phyloP scores from a whole-genome alignment of 148 eudicot species.

The Hydrangea macrophylla region DNA sequence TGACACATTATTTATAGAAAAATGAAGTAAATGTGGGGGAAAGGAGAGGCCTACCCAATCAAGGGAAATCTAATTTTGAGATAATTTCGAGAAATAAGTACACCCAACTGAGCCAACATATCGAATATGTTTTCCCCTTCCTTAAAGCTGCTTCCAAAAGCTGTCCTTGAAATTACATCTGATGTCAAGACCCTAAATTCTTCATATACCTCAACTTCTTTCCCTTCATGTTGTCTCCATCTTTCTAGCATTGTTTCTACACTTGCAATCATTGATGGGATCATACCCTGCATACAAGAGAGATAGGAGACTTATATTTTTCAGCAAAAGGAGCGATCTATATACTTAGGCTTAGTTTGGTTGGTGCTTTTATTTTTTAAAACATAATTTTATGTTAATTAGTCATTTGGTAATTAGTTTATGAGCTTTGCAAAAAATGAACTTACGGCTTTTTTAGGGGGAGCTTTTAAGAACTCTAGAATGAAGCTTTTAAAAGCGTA shows the following conservation, averaged over 20 bases:
- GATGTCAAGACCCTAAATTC: not conserved
- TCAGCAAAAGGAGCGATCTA: not conserved
- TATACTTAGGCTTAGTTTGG: not conserved
- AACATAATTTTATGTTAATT: too few relatives aligned
- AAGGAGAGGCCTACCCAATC: not conserved
- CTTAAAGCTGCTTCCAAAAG: too few relatives aligned
- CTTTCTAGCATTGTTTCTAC: too few relatives aligned
- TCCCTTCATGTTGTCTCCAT: slow-evolving; percentile 8
- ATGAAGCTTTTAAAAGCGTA: too few relatives aligned
- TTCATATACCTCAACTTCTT: not conserved
- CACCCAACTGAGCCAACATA: not conserved
- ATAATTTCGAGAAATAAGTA: not conserved
- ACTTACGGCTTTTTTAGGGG: too few relatives aligned
- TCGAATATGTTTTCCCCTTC: slow-evolving; percentile 10
- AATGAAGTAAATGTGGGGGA: not conserved
- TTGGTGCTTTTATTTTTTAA: not conserved
- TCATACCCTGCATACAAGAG: not conserved
- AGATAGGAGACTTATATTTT: not conserved
- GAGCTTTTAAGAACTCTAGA: too few relatives aligned
- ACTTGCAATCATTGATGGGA: slow-evolving; percentile 4
- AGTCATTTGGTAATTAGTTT: too few relatives aligned
- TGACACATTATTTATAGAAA: too few relatives aligned
- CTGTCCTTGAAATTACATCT: too few relatives aligned
- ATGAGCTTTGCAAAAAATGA: too few relatives aligned
- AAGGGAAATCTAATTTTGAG: not conserved